A percentile compares a stretch with the other conserved stretches of the same genome.
Conservation (phyloP, 768 basidiomycete genomes). For the Boletus patriciae region DNA sequence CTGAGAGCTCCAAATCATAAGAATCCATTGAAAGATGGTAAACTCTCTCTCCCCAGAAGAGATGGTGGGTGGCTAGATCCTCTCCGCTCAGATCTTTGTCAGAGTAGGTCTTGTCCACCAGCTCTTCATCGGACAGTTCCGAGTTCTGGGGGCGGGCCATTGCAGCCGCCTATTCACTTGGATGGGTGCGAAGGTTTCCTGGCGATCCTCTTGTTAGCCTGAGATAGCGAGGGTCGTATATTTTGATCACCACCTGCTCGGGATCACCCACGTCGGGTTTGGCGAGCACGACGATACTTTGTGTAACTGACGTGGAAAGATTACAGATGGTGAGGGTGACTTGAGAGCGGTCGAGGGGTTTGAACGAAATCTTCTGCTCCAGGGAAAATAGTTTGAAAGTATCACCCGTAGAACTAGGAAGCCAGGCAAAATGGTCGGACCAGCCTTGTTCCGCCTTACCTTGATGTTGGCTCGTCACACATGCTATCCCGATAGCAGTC, state of each 20-base stretch:
- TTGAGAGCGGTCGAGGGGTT: neutral
- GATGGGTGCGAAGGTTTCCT: too few relatives aligned
- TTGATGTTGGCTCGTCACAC: neutral
- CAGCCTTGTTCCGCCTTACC: neutral
- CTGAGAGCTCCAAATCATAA: neutral
- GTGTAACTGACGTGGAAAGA: conserved; percentile 2
- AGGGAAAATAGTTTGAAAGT: neutral
- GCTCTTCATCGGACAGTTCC: too few relatives aligned
- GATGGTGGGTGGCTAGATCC: neutral
- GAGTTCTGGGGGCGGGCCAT: too few relatives aligned
- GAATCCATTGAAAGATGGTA: neutral
- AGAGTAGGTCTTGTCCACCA: neutral
- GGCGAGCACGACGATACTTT: conserved; percentile 5
- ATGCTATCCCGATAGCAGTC: neutral
- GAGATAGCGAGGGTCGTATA: too few relatives aligned
- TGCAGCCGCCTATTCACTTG: too few relatives aligned
- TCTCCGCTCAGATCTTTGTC: neutral
- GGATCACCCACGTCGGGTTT: too few relatives aligned
- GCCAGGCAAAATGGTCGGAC: too few relatives aligned
- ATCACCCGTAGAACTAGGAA: too few relatives aligned
- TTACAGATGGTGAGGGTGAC: neutral
- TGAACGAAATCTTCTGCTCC: neutral
- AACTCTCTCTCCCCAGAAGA: neutral
- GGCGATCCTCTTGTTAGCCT: too few relatives aligned
- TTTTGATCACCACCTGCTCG: too few relatives aligned